Evolutionary conservation across 2,329 filamentous ascomycete genomes (phyloP).

Genomic region (Canariomyces notabilis): DNA sequence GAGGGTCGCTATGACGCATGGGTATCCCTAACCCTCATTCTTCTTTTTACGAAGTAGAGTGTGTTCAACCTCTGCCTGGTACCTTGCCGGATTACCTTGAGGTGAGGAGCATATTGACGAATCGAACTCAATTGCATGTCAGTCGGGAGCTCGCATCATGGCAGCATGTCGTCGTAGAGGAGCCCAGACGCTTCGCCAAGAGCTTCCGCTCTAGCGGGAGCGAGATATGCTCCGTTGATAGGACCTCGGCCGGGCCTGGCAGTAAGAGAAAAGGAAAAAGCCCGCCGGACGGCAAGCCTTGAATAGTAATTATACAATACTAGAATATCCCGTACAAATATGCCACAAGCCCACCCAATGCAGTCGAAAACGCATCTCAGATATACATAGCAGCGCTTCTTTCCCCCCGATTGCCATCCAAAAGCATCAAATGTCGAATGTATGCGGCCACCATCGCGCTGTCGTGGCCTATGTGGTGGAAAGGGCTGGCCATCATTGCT

Average conservation of each 20-base stretch:
- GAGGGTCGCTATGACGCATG: background rate
- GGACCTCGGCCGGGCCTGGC: background rate
- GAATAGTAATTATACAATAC: constrained; percentile 36
- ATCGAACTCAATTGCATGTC: too few species aligned
- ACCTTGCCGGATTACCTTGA: too few species aligned
- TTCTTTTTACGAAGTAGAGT: too few species aligned
- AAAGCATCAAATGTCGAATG: constrained; percentile 9
- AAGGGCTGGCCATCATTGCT: background rate
- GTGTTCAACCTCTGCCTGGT: too few species aligned
- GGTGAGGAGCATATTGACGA: too few species aligned
- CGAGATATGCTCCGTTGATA: too few species aligned
- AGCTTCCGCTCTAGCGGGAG: too few species aligned
- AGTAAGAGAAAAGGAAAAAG: constrained; percentile 9
- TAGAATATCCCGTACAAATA: constrained; percentile 32
- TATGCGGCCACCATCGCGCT: constrained; percentile 8
- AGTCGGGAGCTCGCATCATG: too few species aligned
- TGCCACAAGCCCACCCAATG: constrained; percentile 25
- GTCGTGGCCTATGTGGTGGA: constrained; percentile 1
- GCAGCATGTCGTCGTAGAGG: too few species aligned
- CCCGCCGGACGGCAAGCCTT: constrained; percentile 10
- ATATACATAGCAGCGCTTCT: constrained; percentile 10
- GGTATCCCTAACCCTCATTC: constrained; percentile 11
- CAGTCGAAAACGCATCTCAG: constrained; percentile 12
- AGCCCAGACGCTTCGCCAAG: too few species aligned
- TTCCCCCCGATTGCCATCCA: background rate